Conservation (phyloP, 2,329 filamentous ascomycete genomes). For the Scolecobasidium constrictum region DNA sequence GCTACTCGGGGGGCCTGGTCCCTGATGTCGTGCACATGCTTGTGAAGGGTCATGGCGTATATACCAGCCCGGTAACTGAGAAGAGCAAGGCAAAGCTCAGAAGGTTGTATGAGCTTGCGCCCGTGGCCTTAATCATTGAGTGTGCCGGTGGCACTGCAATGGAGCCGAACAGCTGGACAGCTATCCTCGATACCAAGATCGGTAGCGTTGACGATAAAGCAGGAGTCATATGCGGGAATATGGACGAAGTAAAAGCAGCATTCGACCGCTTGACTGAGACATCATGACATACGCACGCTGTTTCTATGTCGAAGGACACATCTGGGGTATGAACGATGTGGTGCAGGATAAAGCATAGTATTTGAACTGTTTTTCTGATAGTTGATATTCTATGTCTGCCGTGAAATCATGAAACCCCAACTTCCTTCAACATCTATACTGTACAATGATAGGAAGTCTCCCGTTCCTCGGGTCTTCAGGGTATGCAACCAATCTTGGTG, state of each 20-base stretch:
- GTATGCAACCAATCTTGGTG: too few species aligned
- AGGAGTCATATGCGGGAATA: neutral
- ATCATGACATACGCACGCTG: too few species aligned
- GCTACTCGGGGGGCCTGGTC: conserved; percentile 51
- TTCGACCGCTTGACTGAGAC: too few species aligned
- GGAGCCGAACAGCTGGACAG: conserved; percentile 31
- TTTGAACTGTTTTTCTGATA: too few species aligned
- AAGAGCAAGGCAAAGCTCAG: conserved; percentile 46
- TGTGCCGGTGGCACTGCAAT: conserved; percentile 48
- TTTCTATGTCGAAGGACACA: too few species aligned
- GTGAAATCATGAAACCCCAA: too few species aligned
- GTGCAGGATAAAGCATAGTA: too few species aligned
- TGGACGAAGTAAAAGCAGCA: neutral
- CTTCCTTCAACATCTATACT: too few species aligned
- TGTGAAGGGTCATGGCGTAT: conserved; percentile 51
- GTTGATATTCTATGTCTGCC: too few species aligned
- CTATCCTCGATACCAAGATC: neutral
- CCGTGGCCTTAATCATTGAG: conserved; percentile 49
- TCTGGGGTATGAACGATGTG: too few species aligned
- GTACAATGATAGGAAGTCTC: too few species aligned
- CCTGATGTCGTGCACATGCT: conserved; percentile 50
- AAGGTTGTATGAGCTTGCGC: conserved; percentile 47
- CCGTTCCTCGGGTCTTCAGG: too few species aligned
- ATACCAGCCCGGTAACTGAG: conserved; percentile 45
- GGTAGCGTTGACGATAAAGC: neutral